Evolutionary conservation across 768 basidiomycete species (phyloP), one percentile per base, ranked within the genome.

Genomic region (Mycena rosella): DNA sequence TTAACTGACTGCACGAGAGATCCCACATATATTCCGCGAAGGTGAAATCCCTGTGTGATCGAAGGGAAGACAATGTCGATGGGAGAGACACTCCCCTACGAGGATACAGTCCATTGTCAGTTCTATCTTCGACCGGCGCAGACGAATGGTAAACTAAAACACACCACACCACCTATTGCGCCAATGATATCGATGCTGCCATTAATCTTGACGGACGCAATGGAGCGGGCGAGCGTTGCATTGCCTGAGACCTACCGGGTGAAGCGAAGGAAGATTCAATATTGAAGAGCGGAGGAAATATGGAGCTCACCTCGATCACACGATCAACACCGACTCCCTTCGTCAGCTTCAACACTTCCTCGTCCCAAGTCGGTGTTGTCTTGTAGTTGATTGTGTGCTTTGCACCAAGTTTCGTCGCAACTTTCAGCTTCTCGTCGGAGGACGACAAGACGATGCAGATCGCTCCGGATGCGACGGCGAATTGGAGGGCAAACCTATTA

Each of bases 381-480:
- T 77, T 81, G 73, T 89, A 89, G 75, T 89, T 87, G 76, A 89
- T 85, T 30, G 82, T 63, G 56, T 85, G 76, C 22, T 78, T 78
- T 20, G 77, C 80, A 17, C 87, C 84, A 27, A 86, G 78, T 36
- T 75, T 77, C 67, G 76, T 80, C 26, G 79, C 85, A 18, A 78
- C 38, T 55, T 78, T 71, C 42, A 86, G 79, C 68, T 88, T 89
- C 54, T 76, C 74, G 65, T 86, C 85, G 1, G 84, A 84, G 0
- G 85, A 87, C 1, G 86, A 87, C 0, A 85, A 88, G 29, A 80
- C 76, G 72, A 89, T 85, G 60, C 87, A 84, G 3, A 75, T 81
- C 3, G 85, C 86, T 18, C 86, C 86, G 0, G 82, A 78, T 2
- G 84, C 82, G 48, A 85, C 79, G 7, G 86, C 86, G 54, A 88